Percentiles rank a stretch among this genome's conserved stretches.
phyloP scores from a whole-genome alignment of 345 rosid genomes.

The Gossypium bickii region DNA sequence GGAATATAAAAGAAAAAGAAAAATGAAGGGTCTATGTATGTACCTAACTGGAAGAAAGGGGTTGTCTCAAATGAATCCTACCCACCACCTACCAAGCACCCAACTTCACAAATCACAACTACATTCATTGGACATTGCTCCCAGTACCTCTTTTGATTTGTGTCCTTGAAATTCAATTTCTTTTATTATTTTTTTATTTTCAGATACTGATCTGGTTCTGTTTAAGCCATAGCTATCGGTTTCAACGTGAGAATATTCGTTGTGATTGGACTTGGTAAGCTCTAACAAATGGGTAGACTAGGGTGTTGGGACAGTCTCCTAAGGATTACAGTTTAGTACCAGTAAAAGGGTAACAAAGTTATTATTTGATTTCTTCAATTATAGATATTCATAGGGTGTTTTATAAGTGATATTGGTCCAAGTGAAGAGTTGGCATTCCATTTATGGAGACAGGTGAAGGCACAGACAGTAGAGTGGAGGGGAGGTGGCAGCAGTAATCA shows the following conservation, averaged over 20 bases:
- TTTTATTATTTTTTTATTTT: background rate
- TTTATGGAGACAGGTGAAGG: background rate
- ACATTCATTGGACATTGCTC: background rate
- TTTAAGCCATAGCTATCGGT: background rate
- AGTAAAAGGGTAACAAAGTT: background rate
- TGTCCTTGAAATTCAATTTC: background rate
- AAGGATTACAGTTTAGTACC: background rate
- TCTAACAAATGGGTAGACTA: background rate
- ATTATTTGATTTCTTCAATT: no score
- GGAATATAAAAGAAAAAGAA: background rate
- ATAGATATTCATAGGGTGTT: no score
- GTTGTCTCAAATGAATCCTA: conserved; percentile 1
- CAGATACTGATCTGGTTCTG: background rate
- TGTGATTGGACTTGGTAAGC: background rate
- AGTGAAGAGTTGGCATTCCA: background rate
- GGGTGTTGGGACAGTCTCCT: background rate
- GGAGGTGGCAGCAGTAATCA: background rate
- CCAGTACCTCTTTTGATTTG: background rate
- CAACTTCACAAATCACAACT: background rate
- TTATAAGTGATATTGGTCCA: no score
- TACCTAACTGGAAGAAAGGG: background rate
- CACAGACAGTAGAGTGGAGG: background rate
- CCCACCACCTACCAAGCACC: conserved; percentile 7
- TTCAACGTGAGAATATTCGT: conserved; percentile 3
- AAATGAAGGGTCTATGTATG: background rate